Evolutionary conservation across 768 basidiomycete species (phyloP), one percentile per base, ranked within the genome.

Genomic region (Cystofilobasidium ferigula): DNA sequence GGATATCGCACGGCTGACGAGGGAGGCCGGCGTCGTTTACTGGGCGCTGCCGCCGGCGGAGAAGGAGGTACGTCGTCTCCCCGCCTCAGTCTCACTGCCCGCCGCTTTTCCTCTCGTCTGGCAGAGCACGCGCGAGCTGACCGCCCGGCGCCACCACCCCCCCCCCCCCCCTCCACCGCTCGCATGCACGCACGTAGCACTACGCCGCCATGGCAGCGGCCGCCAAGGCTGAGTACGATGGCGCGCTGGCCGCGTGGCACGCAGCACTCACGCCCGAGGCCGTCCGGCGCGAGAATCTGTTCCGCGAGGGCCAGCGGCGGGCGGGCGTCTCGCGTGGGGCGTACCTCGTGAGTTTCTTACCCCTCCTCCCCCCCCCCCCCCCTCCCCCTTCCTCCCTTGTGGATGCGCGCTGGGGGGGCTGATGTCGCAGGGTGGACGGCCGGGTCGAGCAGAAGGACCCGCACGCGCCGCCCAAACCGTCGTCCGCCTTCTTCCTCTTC

Each of bases 401-500:
- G 20, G n/a, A n/a, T n/a, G n/a, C n/a, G n/a, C n/a, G n/a, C n/a
- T n/a, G n/a, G n/a, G n/a, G n/a, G n/a, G n/a, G n/a, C n/a, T n/a
- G n/a, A n/a, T n/a, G n/a, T n/a, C 10, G 22, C 22, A 48, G 6
- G 16, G 22, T 24, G 10, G 47, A 24, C 26, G 22, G 3, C 9
- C 10, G 4, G 3, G 1, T 3, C 40, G 40, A 6, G 47, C 47
- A 48, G 77, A 94, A 93, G 79, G 91, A 95, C 74, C 91, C 91
- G 38, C 94, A 95, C 73, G 92, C 90, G 10, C 92, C 92, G 3
- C 93, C 91, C 84, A 94, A 94, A 74, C 92, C 92, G 8, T 82
- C 94, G 51, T 86, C 85, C 73, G 90, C 92, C 0, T 95, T 94
- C 73, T 94, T 95, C 70, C 88, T 93, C 85, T 95, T 92, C 79